Conservation (phyloP, 768 basidiomycete genomes). For the Phylloporus sp. region DNA sequence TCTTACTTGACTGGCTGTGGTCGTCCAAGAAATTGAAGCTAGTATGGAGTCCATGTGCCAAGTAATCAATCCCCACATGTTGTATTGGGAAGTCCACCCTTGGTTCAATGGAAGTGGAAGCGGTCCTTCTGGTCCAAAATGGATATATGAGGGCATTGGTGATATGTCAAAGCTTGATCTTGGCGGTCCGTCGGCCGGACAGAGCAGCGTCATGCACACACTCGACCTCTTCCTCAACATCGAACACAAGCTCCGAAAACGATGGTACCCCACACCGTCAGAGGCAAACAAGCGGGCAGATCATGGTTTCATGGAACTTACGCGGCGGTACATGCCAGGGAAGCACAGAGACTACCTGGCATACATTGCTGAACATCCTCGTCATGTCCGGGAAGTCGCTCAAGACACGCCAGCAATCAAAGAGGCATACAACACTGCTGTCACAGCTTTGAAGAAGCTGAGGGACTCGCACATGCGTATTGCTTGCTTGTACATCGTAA, state of each 20-base stretch:
- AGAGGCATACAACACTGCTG: conserved; percentile 76
- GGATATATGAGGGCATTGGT: conserved; percentile 79
- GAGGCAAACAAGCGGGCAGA: conserved; percentile 61
- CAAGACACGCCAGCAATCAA: conserved; percentile 53
- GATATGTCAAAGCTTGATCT: conserved; percentile 56
- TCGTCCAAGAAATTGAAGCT: conserved; percentile 72
- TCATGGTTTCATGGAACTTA: conserved; percentile 84
- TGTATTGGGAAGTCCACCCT: conserved; percentile 87
- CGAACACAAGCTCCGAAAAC: conserved; percentile 76
- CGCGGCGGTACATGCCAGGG: conserved; percentile 95
- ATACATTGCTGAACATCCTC: conserved; percentile 57
- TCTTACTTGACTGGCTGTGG: conserved; percentile 58
- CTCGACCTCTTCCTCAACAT: conserved; percentile 85
- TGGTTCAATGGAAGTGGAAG: conserved; percentile 87
- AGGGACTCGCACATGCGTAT: conserved; percentile 88
- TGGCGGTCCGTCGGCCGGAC: conserved; percentile 91
- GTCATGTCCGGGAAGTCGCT: conserved; percentile 61
- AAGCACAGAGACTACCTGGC: conserved; percentile 82
- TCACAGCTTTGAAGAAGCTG: conserved; percentile 75
- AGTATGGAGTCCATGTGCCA: conserved; percentile 67
- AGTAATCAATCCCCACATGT: conserved; percentile 76
- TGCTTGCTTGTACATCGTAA: conserved; percentile 82
- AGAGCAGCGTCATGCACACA: conserved; percentile 87
- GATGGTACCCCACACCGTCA: conserved; percentile 66
- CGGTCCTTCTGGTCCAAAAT: conserved; percentile 46